phyloP scores from a whole-genome alignment of 345 rosid genomes.

The Psidium guajava region DNA sequence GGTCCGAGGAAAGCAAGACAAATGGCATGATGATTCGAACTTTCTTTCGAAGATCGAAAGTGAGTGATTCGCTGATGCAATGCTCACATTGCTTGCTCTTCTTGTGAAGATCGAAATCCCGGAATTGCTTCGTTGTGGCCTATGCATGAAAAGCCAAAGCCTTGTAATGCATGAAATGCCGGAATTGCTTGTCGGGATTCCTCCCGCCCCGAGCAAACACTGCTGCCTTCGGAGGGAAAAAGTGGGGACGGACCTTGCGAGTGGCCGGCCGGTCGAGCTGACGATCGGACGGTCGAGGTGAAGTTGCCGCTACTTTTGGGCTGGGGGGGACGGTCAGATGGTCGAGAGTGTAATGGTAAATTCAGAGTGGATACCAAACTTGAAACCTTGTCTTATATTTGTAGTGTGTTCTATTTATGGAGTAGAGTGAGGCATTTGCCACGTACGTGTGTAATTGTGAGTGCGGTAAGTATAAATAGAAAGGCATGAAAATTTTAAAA shows the following conservation, averaged over 20 bases:
- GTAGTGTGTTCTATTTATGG: neutral
- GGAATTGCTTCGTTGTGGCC: neutral
- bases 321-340: neutral
- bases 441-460: neutral
- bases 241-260: neutral
- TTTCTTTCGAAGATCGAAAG: too few relatives aligned
- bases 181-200: neutral
- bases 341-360: neutral
- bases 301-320: neutral
- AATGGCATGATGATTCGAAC: too few relatives aligned
- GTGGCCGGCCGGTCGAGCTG: neutral
- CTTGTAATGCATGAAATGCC: neutral
- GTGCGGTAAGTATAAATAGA: rapidly evolving
- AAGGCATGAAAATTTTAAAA: neutral
- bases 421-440: neutral
- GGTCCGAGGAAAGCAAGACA: too few relatives aligned
- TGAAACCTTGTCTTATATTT: neutral
- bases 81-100: neutral
- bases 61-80: too few relatives aligned
- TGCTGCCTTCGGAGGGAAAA: neutral
- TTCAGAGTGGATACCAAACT: neutral
- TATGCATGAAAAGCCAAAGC: neutral
- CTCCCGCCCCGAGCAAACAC: neutral
- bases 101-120: neutral
- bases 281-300: neutral